Evolutionary conservation across 2,329 filamentous ascomycete species (phyloP).

Genomic region (Ceratocystis albifundus): DNA sequence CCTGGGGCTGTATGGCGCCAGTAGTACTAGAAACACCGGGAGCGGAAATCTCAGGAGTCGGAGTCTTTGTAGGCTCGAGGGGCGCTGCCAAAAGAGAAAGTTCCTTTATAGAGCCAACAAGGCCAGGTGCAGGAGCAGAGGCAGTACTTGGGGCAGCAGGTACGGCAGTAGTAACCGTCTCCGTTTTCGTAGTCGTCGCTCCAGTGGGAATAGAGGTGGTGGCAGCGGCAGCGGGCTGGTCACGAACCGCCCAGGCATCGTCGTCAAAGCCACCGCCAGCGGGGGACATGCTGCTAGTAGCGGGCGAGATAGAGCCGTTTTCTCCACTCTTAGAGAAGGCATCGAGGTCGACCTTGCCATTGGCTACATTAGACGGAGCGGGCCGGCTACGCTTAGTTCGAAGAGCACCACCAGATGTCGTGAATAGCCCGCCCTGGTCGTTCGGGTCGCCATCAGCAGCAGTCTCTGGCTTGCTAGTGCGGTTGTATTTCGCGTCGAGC

Average conservation of each 20-base stretch:
- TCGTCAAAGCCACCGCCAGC: conserved; percentile 66
- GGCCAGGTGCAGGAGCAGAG: not conserved
- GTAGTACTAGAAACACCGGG: conserved; percentile 21
- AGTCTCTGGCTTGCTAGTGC: conserved; percentile 44
- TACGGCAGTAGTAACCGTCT: conserved; percentile 29
- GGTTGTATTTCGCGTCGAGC: conserved; percentile 68
- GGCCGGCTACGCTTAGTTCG: conserved; percentile 92
- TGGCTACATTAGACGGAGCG: conserved; percentile 72
- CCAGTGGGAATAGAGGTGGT: conserved; percentile 1
- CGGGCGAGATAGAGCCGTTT: conserved; percentile 23
- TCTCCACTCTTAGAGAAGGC: conserved; percentile 56
- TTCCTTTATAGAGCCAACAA: conserved; percentile 54
- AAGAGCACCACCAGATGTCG: conserved; percentile 78
- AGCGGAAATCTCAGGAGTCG: conserved; percentile 27
- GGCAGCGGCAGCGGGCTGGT: conserved; percentile 35
- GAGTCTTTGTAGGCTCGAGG: conserved; percentile 40
- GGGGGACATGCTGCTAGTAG: conserved; percentile 26
- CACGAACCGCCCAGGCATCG: conserved; percentile 84
- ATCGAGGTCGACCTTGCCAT: conserved; percentile 76
- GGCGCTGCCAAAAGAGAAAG: conserved; percentile 44
- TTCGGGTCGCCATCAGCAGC: conserved; percentile 48
- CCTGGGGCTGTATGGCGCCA: conserved; percentile 34
- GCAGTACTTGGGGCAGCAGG: conserved; percentile 26
- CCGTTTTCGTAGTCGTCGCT: not conserved
- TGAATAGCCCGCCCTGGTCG: conserved; percentile 65